Conservation (phyloP, 1,284 basidiomycete species). For the Hortiboletus rubellus region DNA sequence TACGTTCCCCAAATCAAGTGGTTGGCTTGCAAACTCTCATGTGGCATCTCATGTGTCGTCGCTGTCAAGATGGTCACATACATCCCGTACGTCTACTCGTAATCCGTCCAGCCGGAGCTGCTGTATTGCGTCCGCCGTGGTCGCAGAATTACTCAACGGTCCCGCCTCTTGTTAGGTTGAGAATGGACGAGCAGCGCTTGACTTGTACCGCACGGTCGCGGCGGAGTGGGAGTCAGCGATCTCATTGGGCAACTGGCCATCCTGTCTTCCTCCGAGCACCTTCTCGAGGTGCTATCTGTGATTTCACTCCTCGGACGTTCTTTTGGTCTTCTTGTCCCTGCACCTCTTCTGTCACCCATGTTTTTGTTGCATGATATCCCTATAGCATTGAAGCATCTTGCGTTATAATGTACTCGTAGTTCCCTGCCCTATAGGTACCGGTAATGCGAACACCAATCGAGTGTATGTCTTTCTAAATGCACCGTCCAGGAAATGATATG, state of each 20-base stretch:
- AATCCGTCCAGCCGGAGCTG: background rate
- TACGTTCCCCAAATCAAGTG: conserved; percentile 62
- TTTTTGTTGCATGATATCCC: conserved; percentile 3
- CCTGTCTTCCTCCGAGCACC: conserved; percentile 68
- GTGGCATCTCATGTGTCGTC: conserved; percentile 77
- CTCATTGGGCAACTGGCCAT: conserved; percentile 67
- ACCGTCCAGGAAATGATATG: background rate
- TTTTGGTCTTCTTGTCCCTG: conserved; percentile 19
- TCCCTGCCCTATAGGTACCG: conserved; percentile 11
- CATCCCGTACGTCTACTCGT: conserved; percentile 57
- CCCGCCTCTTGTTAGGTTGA: conserved; percentile 53
- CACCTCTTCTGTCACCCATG: background rate
- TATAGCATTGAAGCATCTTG: conserved; percentile 18
- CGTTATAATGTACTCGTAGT: conserved; percentile 26
- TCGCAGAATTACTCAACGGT: conserved; percentile 14
- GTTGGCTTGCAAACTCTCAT: conserved; percentile 73
- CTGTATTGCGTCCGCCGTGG: background rate
- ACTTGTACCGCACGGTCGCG: conserved; percentile 70
- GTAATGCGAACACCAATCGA: conserved; percentile 22
- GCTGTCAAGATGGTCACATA: conserved; percentile 66
- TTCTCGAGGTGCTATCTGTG: conserved; percentile 76
- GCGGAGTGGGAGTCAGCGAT: conserved; percentile 68
- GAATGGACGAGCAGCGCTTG: conserved; percentile 72
- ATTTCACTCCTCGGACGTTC: conserved; percentile 8
- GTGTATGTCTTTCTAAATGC: conserved; percentile 1